phyloP scores from a whole-genome alignment of 1,284 basidiomycete species.

The Farysia itapuensis region DNA sequence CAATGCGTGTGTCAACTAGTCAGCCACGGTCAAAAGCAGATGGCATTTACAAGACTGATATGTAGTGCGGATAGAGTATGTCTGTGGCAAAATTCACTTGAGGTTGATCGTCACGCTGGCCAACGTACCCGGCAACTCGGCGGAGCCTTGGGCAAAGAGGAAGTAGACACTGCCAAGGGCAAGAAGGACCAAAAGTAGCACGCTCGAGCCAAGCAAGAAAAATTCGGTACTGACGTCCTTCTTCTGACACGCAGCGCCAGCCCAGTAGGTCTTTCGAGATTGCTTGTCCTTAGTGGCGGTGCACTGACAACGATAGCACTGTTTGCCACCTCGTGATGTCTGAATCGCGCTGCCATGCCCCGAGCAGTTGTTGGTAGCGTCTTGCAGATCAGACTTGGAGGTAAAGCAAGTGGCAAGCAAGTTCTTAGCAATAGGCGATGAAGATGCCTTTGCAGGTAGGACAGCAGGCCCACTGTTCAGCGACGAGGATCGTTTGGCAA shows the following conservation, averaged over 20 bases:
- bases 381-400: constrained; percentile 21
- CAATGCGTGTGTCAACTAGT: too few relatives aligned
- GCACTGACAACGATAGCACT: constrained; percentile 54
- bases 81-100: too few relatives aligned
- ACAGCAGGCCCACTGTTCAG: not conserved
- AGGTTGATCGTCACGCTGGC: constrained; percentile 46
- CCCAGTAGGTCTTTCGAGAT: constrained; percentile 40
- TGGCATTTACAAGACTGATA: too few relatives aligned
- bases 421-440: constrained; percentile 17
- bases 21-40: too few relatives aligned
- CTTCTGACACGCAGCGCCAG: constrained; percentile 55
- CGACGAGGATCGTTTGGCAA: constrained; percentile 11
- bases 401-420: constrained; percentile 38
- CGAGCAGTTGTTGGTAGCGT: constrained; percentile 44
- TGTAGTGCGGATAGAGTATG: too few relatives aligned
- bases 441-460: constrained; percentile 1
- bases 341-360: constrained; percentile 47
- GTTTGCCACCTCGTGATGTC: constrained; percentile 36
- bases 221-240: constrained; percentile 46
- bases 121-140: constrained; percentile 47
- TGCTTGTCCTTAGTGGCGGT: constrained; percentile 21
- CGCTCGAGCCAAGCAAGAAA: constrained; percentile 41
- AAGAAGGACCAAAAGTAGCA: constrained; percentile 33
- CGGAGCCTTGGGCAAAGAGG: constrained; percentile 33
- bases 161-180: constrained; percentile 32